These are phyloP conservation scores for Myochromella boudieri DNA, from an alignment of 768 basidiomycete genomes.

Conservation along the genomic window DNA sequence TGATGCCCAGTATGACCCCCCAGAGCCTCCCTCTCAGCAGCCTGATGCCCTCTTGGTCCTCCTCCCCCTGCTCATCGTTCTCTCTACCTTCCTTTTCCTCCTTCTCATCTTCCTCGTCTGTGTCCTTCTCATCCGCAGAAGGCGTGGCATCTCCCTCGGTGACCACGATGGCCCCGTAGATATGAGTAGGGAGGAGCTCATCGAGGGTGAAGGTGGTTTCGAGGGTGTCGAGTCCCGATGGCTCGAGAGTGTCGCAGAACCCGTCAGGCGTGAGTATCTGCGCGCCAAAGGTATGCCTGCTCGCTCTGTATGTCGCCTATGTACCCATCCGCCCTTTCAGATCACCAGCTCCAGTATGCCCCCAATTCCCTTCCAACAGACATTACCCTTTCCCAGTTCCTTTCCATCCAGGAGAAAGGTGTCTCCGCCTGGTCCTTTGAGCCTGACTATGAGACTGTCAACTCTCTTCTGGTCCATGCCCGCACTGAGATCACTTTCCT, in stretches of 20 bases:
- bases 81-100: slow-evolving; percentile 90
- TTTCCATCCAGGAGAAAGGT: slow-evolving; percentile 99
- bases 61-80: slow-evolving; percentile 90
- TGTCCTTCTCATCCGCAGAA: slow-evolving; percentile 77
- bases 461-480: slow-evolving; percentile 89
- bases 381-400: slow-evolving; percentile 97
- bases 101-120: slow-evolving; percentile 90
- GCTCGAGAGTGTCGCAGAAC: slow-evolving; percentile 81
- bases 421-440: slow-evolving; percentile 99
- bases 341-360: slow-evolving; percentile 83
- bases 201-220: slow-evolving; percentile 91
- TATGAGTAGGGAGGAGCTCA: slow-evolving; percentile 87
- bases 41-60: slow-evolving; percentile 81
- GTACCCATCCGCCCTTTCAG: slow-evolving; percentile 34
- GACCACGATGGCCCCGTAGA: slow-evolving; percentile 93
- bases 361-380: slow-evolving; percentile 97
- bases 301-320: slow-evolving; percentile 8
- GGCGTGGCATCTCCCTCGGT: slow-evolving; percentile 74
- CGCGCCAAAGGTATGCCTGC: slow-evolving; percentile 76
- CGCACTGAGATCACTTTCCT: slow-evolving; percentile 98
- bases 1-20: slow-evolving; percentile 21
- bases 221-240: slow-evolving; percentile 91
- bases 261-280: slow-evolving; percentile 65
- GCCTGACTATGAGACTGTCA: slow-evolving; percentile 94
- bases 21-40: slow-evolving; percentile 29